Conservation (phyloP, 2,329 filamentous ascomycete species). For the Canariomyces notabilis region DNA sequence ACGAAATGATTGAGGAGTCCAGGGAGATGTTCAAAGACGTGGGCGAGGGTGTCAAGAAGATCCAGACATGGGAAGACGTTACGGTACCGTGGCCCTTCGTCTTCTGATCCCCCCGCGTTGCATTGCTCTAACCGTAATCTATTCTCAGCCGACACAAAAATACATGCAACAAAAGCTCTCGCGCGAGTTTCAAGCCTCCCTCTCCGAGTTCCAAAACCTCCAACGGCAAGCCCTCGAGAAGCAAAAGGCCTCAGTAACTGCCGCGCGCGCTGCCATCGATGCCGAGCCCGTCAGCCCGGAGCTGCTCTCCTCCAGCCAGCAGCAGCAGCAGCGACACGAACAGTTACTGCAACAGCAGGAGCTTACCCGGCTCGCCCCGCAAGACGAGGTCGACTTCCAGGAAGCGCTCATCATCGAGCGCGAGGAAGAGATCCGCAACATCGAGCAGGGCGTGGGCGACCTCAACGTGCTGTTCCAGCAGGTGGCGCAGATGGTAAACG, state of each 20-base stretch:
- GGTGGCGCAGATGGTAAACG: conserved; percentile 93
- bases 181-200: conserved; percentile 82
- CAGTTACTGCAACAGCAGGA: conserved; percentile 65
- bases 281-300: conserved; percentile 39
- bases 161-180: conserved; percentile 95
- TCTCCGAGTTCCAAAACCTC: conserved; percentile 88
- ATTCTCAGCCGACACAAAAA: conserved; percentile 78
- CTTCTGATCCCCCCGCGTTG: background rate
- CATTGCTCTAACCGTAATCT: conserved; percentile 11
- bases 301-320: conserved; percentile 24
- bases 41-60: conserved; percentile 87
- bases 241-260: conserved; percentile 78
- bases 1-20: conserved; percentile 81
- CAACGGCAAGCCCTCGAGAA: conserved; percentile 89
- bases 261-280: conserved; percentile 75
- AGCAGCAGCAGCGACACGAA: conserved; percentile 50
- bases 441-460: conserved; percentile 92
- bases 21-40: conserved; percentile 83
- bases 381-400: conserved; percentile 96
- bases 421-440: conserved; percentile 93
- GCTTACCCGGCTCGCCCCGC: conserved; percentile 74
- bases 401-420: conserved; percentile 93
- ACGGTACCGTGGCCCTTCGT: conserved; percentile 51
- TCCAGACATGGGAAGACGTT: conserved; percentile 80
- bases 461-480: conserved; percentile 95